Conservation (phyloP, 2,329 filamentous ascomycete genomes). For the Uncinocarpus reesii region DNA sequence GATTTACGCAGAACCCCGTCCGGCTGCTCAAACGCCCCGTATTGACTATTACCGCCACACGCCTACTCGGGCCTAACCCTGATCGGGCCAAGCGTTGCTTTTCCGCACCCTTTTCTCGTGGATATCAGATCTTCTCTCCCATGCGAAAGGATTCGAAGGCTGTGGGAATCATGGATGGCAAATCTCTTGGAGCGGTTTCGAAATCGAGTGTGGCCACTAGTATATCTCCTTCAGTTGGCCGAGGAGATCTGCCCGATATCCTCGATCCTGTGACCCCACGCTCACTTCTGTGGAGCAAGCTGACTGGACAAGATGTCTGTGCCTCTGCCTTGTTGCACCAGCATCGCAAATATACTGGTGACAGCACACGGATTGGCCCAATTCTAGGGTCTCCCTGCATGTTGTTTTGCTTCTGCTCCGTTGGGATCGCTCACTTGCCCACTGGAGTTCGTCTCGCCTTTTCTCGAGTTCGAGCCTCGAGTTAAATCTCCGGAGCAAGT, state of each 20-base stretch:
- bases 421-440: neutral
- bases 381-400: neutral
- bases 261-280: neutral
- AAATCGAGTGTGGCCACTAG: neutral
- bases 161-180: no score
- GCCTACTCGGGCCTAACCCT: no score
- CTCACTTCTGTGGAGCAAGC: neutral
- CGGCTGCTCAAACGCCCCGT: no score
- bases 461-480: no score
- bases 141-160: no score
- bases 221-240: neutral
- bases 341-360: neutral
- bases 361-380: neutral
- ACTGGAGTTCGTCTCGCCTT: no score
- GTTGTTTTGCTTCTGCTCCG: neutral
- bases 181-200: neutral
- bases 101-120: no score
- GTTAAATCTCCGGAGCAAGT: no score
- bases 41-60: no score
- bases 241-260: neutral
- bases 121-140: no score
- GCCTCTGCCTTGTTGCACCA: constrained; percentile 3
- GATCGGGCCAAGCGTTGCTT: no score
- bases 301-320: neutral
- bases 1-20: no score